A percentile compares a stretch with the other conserved stretches of the same genome.
These are phyloP conservation scores for Cercospora canescens DNA, from an alignment of 2,329 filamentous ascomycete species.

Conservation along the genomic window DNA sequence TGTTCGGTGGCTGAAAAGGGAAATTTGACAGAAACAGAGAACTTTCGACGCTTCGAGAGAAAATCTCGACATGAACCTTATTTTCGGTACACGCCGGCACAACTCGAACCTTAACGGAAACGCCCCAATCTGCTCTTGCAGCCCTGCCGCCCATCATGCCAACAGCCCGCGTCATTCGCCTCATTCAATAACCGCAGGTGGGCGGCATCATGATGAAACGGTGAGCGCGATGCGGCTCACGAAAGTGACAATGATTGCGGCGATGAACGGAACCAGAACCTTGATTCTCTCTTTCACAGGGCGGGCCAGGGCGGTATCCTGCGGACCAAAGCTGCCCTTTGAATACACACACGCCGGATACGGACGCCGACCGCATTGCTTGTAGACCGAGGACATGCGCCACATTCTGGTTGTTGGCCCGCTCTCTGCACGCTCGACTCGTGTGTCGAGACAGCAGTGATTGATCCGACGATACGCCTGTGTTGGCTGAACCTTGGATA, in stretches of 20 bases:
- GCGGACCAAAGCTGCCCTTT: background rate
- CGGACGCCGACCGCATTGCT: background rate
- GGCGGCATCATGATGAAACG: background rate
- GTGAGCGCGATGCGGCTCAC: background rate
- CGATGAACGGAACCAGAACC: background rate
- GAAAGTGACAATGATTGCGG: background rate
- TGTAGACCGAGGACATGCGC: background rate
- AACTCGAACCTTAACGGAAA: background rate
- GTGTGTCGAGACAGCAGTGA: background rate
- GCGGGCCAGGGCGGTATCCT: background rate
- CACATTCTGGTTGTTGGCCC: background rate
- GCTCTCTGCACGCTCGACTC: background rate
- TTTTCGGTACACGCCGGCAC: background rate
- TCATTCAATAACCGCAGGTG: background rate
- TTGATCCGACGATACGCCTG: background rate
- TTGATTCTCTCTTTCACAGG: background rate
- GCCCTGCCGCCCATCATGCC: background rate
- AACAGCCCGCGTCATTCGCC: background rate
- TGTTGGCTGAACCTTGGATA: background rate
- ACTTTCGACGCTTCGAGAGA: background rate
- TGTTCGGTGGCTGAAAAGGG: conserved; percentile 7
- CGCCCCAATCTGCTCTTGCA: background rate
- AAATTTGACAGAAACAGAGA: conserved; percentile 8
- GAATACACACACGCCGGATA: background rate
- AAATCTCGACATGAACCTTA: background rate